phyloP scores from a whole-genome alignment of 495 filamentous ascomycete species.

The Ascobolus immersus region DNA sequence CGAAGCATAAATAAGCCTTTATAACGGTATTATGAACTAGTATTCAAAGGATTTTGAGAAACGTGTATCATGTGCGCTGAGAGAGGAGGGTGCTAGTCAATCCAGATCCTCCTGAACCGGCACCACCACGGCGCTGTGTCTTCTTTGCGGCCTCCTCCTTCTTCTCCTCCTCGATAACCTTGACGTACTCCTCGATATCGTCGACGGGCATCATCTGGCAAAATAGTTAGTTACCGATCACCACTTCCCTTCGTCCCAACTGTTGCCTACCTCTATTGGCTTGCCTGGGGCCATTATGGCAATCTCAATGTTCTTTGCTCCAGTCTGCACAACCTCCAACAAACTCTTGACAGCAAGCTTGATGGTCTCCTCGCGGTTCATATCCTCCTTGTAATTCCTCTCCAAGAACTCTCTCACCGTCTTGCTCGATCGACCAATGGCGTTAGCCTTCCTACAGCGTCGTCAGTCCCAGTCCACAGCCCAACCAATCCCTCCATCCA shows the following conservation, averaged over 20 bases:
- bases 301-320: slow-evolving; percentile 98
- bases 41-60: too few species aligned
- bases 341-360: slow-evolving; percentile 92
- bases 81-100: too few species aligned
- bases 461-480: not conserved
- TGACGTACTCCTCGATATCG: slow-evolving; percentile 86
- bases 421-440: slow-evolving; percentile 93
- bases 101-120: slow-evolving; percentile 1
- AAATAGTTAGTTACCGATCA: not conserved
- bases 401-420: slow-evolving; percentile 95
- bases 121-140: slow-evolving; percentile 34
- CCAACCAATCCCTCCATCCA: too few species aligned
- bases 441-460: slow-evolving; percentile 95
- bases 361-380: slow-evolving; percentile 91
- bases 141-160: slow-evolving; percentile 94
- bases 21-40: too few species aligned
- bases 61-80: too few species aligned
- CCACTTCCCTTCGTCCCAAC: not conserved
- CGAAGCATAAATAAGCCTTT: too few species aligned
- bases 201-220: slow-evolving; percentile 62
- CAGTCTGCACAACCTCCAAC: slow-evolving; percentile 91
- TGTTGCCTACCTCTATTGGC: slow-evolving; percentile 31
- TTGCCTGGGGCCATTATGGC: slow-evolving; percentile 95
- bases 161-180: slow-evolving; percentile 97
- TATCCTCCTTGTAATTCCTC: slow-evolving; percentile 87